phyloP scores from a whole-genome alignment of 2,329 filamentous ascomycete species.

The Ceratocystis ficicola region DNA sequence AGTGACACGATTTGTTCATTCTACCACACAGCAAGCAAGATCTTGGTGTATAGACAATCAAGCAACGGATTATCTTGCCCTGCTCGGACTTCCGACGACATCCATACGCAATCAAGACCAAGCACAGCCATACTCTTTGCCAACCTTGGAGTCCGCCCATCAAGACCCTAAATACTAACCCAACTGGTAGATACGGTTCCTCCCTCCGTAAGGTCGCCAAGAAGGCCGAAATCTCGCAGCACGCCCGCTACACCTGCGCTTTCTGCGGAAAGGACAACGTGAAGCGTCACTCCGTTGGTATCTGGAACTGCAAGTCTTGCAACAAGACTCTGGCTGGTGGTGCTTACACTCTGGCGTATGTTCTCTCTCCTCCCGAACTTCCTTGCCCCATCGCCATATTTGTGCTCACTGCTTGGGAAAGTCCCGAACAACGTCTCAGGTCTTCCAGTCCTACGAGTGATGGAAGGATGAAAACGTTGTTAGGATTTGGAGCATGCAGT shows the following conservation, averaged over 20 bases:
- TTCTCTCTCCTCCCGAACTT: slow-evolving; percentile 29
- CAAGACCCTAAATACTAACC: slow-evolving; percentile 26
- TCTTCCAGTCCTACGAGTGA: background rate
- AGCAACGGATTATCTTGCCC: background rate
- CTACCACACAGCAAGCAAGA: background rate
- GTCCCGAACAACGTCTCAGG: background rate
- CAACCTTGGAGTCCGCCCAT: background rate
- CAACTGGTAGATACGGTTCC: slow-evolving; percentile 72
- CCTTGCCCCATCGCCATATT: background rate
- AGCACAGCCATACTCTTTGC: slow-evolving; percentile 2
- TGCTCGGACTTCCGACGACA: background rate
- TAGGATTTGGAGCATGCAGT: background rate
- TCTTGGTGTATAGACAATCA: background rate
- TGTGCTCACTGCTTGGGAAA: background rate
- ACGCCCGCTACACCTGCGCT: slow-evolving; percentile 92
- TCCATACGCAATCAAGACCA: background rate
- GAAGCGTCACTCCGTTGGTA: slow-evolving; percentile 80
- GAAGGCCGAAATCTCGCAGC: slow-evolving; percentile 99
- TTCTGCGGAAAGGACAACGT: slow-evolving; percentile 98
- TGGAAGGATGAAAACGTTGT: too few relatives aligned
- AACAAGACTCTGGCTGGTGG: slow-evolving; percentile 71
- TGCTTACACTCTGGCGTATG: slow-evolving; percentile 94
- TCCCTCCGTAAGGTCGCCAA: slow-evolving; percentile 93
- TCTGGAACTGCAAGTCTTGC: slow-evolving; percentile 95
- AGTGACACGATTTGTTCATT: background rate